These are phyloP conservation scores for Clausena lansium DNA, from an alignment of 345 rosid genomes.

Conservation along the genomic window DNA sequence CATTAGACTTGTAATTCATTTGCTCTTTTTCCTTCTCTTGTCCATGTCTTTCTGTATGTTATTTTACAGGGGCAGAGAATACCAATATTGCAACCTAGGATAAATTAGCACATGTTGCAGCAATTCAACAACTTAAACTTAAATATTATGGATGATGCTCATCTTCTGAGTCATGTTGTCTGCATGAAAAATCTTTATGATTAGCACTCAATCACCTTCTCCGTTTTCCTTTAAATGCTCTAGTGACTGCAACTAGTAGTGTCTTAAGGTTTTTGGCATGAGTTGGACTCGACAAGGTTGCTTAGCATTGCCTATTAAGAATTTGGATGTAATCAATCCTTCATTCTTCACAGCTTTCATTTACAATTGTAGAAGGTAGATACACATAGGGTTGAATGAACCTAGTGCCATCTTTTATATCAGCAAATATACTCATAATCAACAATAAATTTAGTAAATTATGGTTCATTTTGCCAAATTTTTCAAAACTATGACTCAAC, in stretches of 20 bases:
- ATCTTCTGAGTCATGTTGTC: not conserved
- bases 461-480: not conserved
- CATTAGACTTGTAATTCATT: not conserved
- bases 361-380: not conserved
- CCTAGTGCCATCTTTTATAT: not conserved
- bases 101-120: not conserved
- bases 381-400: not conserved
- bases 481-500: not conserved
- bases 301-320: not conserved
- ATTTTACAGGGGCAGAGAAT: not conserved
- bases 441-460: not conserved
- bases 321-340: not conserved
- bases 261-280: not conserved
- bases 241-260: not conserved
- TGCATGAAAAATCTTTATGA: not conserved
- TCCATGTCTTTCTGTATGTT: not conserved
- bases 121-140: not conserved
- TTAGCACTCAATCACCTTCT: not conserved
- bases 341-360: not conserved
- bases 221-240: not conserved
- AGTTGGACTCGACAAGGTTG: not conserved
- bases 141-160: not conserved
- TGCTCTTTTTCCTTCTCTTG: not conserved
- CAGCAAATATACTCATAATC: not conserved
- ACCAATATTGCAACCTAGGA: not conserved